phyloP scores from a whole-genome alignment of 2,329 filamentous ascomycete genomes.

The Nemania sp. region DNA sequence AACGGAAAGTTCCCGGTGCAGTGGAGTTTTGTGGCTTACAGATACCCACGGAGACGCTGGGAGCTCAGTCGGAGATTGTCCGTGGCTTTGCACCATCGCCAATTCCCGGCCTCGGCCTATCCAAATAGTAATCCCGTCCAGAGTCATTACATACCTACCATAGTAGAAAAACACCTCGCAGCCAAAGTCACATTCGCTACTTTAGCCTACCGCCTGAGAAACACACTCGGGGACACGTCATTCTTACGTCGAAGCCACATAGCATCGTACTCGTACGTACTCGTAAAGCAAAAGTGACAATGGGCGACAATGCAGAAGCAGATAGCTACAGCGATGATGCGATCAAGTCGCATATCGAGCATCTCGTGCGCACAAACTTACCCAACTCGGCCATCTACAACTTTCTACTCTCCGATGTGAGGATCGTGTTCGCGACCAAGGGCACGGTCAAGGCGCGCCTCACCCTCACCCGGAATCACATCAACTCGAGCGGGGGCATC shows the following conservation, averaged over 20 bases:
- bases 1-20: no score
- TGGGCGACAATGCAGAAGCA: slow-evolving; percentile 28
- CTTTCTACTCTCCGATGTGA: slow-evolving; percentile 61
- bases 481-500: slow-evolving; percentile 75
- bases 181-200: neutral
- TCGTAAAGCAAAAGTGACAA: neutral
- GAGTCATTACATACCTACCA: no score
- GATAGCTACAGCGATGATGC: slow-evolving; percentile 36
- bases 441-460: slow-evolving; percentile 64
- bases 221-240: neutral
- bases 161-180: neutral
- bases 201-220: neutral
- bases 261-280: neutral
- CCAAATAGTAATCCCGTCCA: no score
- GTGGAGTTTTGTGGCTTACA: neutral
- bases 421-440: slow-evolving; percentile 57
- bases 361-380: slow-evolving; percentile 48
- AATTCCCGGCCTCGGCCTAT: neutral
- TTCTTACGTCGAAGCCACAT: neutral
- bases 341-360: slow-evolving; percentile 49
- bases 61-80: neutral
- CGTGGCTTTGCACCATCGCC: neutral
- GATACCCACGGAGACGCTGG: neutral
- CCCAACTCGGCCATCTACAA: slow-evolving; percentile 66
- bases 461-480: slow-evolving; percentile 64